Evolutionary conservation across 176 grass and related monocot genomes (phyloP).

Genomic region (Saccharum spontaneum): DNA sequence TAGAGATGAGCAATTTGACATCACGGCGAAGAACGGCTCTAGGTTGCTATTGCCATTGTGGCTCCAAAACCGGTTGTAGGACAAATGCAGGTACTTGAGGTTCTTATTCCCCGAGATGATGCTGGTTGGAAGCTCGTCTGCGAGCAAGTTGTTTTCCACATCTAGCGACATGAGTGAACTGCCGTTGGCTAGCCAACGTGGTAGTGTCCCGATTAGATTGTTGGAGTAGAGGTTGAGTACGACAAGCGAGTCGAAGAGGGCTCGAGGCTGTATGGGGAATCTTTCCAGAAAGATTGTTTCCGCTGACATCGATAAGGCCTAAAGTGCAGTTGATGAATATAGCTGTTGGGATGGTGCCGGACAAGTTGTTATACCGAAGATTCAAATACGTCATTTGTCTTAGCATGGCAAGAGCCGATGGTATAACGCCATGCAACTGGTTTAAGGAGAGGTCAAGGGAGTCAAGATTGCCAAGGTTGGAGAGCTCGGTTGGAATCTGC

Average conservation of each 20-base stretch:
- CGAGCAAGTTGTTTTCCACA: constrained; percentile 60
- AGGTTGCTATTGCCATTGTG: constrained; percentile 63
- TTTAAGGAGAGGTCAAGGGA: no score
- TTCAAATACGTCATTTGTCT: no score
- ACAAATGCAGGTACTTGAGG: constrained; percentile 56
- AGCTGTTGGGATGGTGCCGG: constrained; percentile 31
- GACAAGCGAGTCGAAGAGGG: neutral
- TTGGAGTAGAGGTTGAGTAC: constrained; percentile 65
- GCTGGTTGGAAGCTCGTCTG: constrained; percentile 50
- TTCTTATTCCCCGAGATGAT: constrained; percentile 26
- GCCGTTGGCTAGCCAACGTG: constrained; percentile 70
- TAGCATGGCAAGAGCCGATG: no score
- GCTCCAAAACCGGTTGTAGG: constrained; percentile 56
- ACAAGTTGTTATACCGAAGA: no score
- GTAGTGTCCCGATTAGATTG: constrained; percentile 50
- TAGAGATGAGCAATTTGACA: constrained; percentile 49
- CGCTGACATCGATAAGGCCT: constrained; percentile 29
- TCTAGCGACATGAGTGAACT: constrained; percentile 12
- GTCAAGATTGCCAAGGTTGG: no score
- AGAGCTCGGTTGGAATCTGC: no score
- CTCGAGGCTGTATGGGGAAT: constrained; percentile 31
- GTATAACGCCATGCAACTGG: no score
- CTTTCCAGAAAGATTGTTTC: constrained; percentile 46
- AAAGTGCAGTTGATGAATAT: constrained; percentile 67
- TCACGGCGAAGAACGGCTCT: constrained; percentile 60